A percentile compares a stretch with the other conserved stretches of the same genome.
Conservation (phyloP, 768 basidiomycete genomes). For the Termitomyces sp. region DNA sequence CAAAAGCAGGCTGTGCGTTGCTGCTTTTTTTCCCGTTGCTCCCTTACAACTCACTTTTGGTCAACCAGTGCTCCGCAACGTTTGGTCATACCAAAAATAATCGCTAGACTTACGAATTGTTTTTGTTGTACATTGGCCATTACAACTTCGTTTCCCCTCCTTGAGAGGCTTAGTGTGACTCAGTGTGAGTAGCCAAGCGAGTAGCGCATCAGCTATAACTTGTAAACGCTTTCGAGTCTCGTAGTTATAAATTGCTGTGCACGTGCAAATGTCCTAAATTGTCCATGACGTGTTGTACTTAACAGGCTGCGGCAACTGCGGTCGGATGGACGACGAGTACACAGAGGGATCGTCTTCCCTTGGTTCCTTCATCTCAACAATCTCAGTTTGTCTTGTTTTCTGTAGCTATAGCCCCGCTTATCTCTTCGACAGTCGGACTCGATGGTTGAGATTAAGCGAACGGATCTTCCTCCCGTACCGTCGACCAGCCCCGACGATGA, state of each 20-base stretch:
- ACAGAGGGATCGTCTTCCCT: slow-evolving; percentile 26
- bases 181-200: neutral
- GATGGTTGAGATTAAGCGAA: slow-evolving; percentile 73
- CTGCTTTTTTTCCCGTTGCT: neutral
- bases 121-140: slow-evolving; percentile 9
- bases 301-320: slow-evolving; percentile 12
- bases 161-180: neutral
- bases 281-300: slow-evolving; percentile 6
- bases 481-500: slow-evolving; percentile 39
- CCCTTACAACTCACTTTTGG: slow-evolving; percentile 1
- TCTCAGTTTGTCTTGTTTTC: slow-evolving; percentile 33
- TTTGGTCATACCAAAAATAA: slow-evolving; percentile 96
- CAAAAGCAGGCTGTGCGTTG: slow-evolving; percentile 87
- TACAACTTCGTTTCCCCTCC: slow-evolving; percentile 3
- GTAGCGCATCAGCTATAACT: neutral
- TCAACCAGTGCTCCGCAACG: slow-evolving; percentile 81
- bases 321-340: slow-evolving; percentile 14
- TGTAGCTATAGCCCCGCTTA: neutral
- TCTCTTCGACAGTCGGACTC: slow-evolving; percentile 37
- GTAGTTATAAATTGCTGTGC: neutral
- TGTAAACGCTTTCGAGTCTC: neutral
- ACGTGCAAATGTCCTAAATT: slow-evolving; percentile 2
- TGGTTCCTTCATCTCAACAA: slow-evolving; percentile 40
- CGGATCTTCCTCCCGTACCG: slow-evolving; percentile 20
- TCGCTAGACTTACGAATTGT: slow-evolving; percentile 13